These are phyloP conservation scores for Ganoderma resinaceum DNA, from an alignment of 1,284 basidiomycete genomes.

Conservation along the genomic window DNA sequence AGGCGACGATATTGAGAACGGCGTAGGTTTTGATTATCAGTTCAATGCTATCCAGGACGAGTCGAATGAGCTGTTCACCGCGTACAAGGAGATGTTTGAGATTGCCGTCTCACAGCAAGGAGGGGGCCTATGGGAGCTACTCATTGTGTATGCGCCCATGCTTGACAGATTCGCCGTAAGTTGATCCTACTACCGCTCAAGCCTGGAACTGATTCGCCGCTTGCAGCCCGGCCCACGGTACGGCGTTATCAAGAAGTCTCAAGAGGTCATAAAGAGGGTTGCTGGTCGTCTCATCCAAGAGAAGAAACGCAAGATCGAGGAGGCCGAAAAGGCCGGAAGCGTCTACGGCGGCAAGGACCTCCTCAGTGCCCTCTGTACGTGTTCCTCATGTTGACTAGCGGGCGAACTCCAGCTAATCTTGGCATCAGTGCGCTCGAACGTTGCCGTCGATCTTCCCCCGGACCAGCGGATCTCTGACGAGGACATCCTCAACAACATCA, in stretches of 20 bases:
- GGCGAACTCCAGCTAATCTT: slow-evolving; percentile 13
- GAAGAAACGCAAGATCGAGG: slow-evolving; percentile 70
- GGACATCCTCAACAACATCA: slow-evolving; percentile 83
- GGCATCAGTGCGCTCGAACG: slow-evolving; percentile 73
- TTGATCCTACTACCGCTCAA: not conserved
- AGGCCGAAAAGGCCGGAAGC: slow-evolving; percentile 57
- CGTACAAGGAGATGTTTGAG: slow-evolving; percentile 86
- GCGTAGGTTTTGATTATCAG: slow-evolving; percentile 76
- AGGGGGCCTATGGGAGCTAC: slow-evolving; percentile 50
- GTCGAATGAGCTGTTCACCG: slow-evolving; percentile 74
- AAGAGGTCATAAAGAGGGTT: slow-evolving; percentile 66
- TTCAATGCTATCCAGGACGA: slow-evolving; percentile 82
- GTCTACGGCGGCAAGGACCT: slow-evolving; percentile 67
- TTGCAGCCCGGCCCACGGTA: slow-evolving; percentile 23
- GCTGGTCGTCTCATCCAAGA: slow-evolving; percentile 75
- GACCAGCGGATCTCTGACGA: slow-evolving; percentile 82
- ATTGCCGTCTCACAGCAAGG: slow-evolving; percentile 63
- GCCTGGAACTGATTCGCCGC: not conserved
- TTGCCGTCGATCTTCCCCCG: slow-evolving; percentile 63
- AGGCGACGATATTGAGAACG: not conserved
- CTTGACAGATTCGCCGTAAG: slow-evolving; percentile 49
- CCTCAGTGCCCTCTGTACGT: slow-evolving; percentile 68
- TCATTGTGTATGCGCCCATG: slow-evolving; percentile 69
- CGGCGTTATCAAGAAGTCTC: slow-evolving; percentile 54
- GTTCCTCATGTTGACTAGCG: slow-evolving; percentile 4